Percentiles rank a stretch among this genome's conserved stretches.
These are phyloP conservation scores for Mariannaea elegans DNA, from an alignment of 2,329 filamentous ascomycete species.

Conservation along the genomic window DNA sequence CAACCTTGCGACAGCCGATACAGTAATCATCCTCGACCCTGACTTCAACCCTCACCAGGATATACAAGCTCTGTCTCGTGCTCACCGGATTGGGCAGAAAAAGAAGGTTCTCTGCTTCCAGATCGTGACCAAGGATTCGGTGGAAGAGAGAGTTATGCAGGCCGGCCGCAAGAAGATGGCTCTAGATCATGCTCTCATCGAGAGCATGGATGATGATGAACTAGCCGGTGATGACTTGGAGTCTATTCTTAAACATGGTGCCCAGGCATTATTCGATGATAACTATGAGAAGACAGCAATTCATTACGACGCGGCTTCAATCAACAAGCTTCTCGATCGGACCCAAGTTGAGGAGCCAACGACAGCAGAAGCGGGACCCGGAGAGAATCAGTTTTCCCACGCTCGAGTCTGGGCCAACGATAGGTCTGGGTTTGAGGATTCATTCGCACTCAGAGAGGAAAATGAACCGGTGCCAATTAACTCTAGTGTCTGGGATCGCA, in stretches of 20 bases:
- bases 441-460: conserved; percentile 61
- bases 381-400: conserved; percentile 86
- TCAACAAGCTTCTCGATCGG: conserved; percentile 92
- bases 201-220: conserved; percentile 87
- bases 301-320: conserved; percentile 79
- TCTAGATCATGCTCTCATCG: conserved; percentile 92
- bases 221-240: conserved; percentile 83
- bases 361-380: conserved; percentile 67
- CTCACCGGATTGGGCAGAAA: conserved; percentile 95
- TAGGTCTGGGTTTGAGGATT: conserved; percentile 71
- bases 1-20: conserved; percentile 95
- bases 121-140: conserved; percentile 86
- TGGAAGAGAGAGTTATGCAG: conserved; percentile 96
- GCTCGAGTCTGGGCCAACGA: conserved; percentile 94
- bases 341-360: conserved; percentile 79
- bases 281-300: conserved; percentile 76
- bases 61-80: conserved; percentile 91
- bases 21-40: conserved; percentile 95
- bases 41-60: conserved; percentile 99
- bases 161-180: conserved; percentile 96
- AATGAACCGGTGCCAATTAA: conserved; percentile 66
- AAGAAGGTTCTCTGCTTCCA: conserved; percentile 97
- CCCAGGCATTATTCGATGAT: conserved; percentile 85
- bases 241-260: conserved; percentile 87
- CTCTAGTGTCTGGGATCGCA: conserved; percentile 86